Conservation (phyloP, 495 filamentous ascomycete genomes). For the Xylaria cubensis region DNA sequence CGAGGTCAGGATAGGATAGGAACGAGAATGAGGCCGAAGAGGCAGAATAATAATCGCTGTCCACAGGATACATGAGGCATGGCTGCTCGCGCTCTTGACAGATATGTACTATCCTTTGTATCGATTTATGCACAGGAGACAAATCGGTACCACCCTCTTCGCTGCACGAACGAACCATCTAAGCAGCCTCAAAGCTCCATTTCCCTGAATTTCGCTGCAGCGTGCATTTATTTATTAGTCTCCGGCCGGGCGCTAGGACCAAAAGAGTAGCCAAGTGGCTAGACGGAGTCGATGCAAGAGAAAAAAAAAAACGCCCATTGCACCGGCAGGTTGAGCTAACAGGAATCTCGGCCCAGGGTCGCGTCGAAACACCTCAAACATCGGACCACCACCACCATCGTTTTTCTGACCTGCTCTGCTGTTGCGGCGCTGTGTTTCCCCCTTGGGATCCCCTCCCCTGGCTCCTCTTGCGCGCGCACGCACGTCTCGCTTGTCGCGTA, state of each 20-base stretch:
- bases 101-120: slow-evolving; percentile 18
- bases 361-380: slow-evolving; percentile 49
- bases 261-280: slow-evolving; percentile 37
- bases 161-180: slow-evolving; percentile 40
- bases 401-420: slow-evolving; percentile 36
- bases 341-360: slow-evolving; percentile 49
- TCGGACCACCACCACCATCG: slow-evolving; percentile 43
- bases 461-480: slow-evolving; percentile 28
- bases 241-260: slow-evolving; percentile 37
- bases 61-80: slow-evolving; percentile 17
- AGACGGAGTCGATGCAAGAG: slow-evolving; percentile 32
- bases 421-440: slow-evolving; percentile 33
- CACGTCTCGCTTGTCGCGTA: slow-evolving; percentile 32
- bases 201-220: slow-evolving; percentile 37
- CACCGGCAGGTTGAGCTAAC: slow-evolving; percentile 44
- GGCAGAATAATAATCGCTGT: slow-evolving; percentile 12
- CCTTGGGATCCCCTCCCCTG: slow-evolving; percentile 30
- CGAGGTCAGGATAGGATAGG: slow-evolving; percentile 25
- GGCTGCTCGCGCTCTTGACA: slow-evolving; percentile 9
- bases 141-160: slow-evolving; percentile 22
- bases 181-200: slow-evolving; percentile 47
- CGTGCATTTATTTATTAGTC: slow-evolving; percentile 31
- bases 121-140: slow-evolving; percentile 22
- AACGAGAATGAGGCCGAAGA: slow-evolving; percentile 26
- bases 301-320: slow-evolving; percentile 44